A percentile compares a stretch with the other conserved stretches of the same genome.
These are phyloP conservation scores for Hydnomerulius pinastri DNA, from an alignment of 768 basidiomycete species.

Conservation along the genomic window DNA sequence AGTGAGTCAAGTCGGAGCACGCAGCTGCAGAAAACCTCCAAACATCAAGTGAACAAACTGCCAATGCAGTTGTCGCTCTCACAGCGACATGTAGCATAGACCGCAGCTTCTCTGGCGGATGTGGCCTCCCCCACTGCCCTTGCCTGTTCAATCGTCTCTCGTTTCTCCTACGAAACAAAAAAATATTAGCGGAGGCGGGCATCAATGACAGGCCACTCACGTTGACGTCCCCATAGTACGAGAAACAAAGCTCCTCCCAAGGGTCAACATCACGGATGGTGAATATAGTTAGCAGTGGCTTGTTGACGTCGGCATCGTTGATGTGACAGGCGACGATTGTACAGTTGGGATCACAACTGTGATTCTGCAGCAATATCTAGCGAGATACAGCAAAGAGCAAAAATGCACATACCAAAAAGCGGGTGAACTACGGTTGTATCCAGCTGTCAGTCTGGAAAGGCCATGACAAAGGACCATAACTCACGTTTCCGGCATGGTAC, in stretches of 20 bases:
- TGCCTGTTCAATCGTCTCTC: conserved; percentile 15
- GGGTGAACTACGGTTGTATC: conserved; percentile 67
- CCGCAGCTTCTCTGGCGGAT: conserved; percentile 37
- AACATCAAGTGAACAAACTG: conserved; percentile 24
- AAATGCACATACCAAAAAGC: conserved; percentile 66
- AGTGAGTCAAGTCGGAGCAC: background rate
- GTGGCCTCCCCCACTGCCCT: background rate
- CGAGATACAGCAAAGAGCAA: background rate
- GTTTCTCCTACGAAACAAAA: conserved; percentile 19
- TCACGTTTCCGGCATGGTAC: conserved; percentile 83
- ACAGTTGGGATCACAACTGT: conserved; percentile 90
- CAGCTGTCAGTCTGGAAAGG: conserved; percentile 7
- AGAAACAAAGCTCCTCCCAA: conserved; percentile 76
- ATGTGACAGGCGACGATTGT: conserved; percentile 71
- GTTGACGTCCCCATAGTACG: conserved; percentile 63
- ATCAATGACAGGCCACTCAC: conserved; percentile 19
- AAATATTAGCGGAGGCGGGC: background rate
- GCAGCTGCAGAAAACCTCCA: background rate
- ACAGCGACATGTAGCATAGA: conserved; percentile 52
- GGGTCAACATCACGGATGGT: conserved; percentile 62
- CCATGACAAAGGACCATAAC: too few species aligned
- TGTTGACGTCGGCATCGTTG: conserved; percentile 71
- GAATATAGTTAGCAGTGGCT: conserved; percentile 70
- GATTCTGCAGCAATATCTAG: conserved; percentile 56
- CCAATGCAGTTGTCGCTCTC: conserved; percentile 55